Evolutionary conservation across 2,329 filamentous ascomycete species (phyloP).

Genomic region (Thermoascus crustaceus): DNA sequence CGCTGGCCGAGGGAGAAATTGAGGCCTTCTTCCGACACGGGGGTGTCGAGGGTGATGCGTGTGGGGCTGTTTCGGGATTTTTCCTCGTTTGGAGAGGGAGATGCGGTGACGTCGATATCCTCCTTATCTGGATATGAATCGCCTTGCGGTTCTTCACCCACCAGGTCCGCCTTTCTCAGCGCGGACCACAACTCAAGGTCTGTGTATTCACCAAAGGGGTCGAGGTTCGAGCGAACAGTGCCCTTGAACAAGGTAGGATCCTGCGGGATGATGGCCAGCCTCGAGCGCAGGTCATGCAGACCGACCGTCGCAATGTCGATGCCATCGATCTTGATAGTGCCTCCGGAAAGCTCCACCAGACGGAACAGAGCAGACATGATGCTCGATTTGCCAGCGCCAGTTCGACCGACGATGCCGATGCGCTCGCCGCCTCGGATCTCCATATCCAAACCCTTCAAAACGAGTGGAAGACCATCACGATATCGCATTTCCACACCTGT

Average conservation of each 20-base stretch:
- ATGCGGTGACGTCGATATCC: conserved; percentile 30
- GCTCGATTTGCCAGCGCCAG: conserved; percentile 39
- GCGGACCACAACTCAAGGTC: conserved; percentile 42
- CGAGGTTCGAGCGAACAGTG: conserved; percentile 37
- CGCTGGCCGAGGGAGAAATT: conserved; percentile 95
- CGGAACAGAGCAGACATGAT: conserved; percentile 41
- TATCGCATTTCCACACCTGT: conserved; percentile 72
- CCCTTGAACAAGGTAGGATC: conserved; percentile 39
- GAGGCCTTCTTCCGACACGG: conserved; percentile 87
- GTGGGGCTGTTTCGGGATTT: conserved; percentile 5
- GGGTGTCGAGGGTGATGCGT: conserved; percentile 74
- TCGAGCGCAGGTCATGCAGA: conserved; percentile 34
- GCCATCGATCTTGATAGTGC: conserved; percentile 37
- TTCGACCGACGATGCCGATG: conserved; percentile 41
- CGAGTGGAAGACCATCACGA: conserved; percentile 61
- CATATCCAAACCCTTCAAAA: conserved; percentile 57
- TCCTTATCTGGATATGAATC: conserved; percentile 35
- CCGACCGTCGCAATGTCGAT: conserved; percentile 35
- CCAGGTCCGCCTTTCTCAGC: conserved; percentile 37
- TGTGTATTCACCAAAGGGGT: conserved; percentile 38
- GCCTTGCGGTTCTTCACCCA: conserved; percentile 40
- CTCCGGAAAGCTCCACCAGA: conserved; percentile 33
- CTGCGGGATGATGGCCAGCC: conserved; percentile 39
- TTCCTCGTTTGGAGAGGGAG: conserved; percentile 9
- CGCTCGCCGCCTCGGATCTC: conserved; percentile 37